These are phyloP conservation scores for Strigomonas culicis DNA, from an alignment of 208 protist genomes.

Conservation along the genomic window DNA sequence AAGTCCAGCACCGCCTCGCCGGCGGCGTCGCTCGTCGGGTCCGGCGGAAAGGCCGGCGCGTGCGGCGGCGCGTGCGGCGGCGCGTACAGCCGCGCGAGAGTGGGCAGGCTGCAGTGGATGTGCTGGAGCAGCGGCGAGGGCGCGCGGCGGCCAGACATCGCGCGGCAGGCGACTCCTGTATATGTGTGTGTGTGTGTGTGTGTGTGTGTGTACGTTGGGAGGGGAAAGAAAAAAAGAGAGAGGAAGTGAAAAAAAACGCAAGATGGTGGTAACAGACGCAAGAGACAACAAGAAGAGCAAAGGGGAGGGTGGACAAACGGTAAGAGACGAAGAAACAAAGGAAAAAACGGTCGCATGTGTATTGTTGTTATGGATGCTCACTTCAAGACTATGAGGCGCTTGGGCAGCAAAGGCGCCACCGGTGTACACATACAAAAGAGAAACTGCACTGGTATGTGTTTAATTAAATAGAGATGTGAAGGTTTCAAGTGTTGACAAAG, in stretches of 20 bases:
- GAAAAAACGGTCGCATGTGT: too few species aligned
- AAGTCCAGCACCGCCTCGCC: conserved; percentile 47
- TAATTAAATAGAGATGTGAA: too few species aligned
- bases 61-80: background rate
- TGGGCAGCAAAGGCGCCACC: too few species aligned
- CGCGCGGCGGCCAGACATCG: background rate
- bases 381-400: too few species aligned
- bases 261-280: too few species aligned
- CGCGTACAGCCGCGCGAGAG: conserved; percentile 42
- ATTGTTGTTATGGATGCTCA: too few species aligned
- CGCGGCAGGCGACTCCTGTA: background rate
- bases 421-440: too few species aligned
- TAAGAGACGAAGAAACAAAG: conserved; percentile 6
- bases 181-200: conserved; percentile 10
- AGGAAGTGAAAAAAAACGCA: too few species aligned
- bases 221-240: conserved; percentile 8
- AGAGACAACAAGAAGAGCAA: conserved; percentile 1
- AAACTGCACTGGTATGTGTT: too few species aligned
- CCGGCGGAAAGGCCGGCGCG: conserved; percentile 15
- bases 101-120: conserved; percentile 50
- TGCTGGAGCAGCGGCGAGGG: conserved; percentile 57
- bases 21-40: conserved; percentile 26
- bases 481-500: too few species aligned
- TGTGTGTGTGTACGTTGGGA: conserved; percentile 11
- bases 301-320: background rate